Percentiles rank a stretch among this genome's conserved stretches.
Evolutionary conservation across 352 stramenopile genomes (phyloP).

Genomic region (Lagenidium sp.): DNA sequence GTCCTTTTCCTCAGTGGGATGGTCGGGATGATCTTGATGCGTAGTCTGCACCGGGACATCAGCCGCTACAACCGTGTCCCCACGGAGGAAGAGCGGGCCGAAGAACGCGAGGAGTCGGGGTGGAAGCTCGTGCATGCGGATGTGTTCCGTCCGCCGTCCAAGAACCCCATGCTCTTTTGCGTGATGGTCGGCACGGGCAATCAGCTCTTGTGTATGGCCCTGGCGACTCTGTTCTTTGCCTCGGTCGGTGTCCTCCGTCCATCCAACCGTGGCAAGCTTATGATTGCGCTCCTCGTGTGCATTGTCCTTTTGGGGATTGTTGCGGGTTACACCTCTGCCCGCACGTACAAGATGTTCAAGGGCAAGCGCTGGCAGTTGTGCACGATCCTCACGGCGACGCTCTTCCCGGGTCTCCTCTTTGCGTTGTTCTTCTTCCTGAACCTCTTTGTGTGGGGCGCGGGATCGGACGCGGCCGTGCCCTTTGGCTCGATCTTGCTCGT

Average conservation of each 20-base stretch:
- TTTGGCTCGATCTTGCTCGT: conserved; percentile 97
- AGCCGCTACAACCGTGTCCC: conserved; percentile 95
- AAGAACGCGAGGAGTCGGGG: conserved; percentile 97
- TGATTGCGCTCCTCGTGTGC: conserved; percentile 96
- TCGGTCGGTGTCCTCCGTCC: conserved; percentile 94
- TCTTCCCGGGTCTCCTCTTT: conserved; percentile 98
- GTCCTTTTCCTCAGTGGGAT: conserved; percentile 98
- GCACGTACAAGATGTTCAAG: conserved; percentile 99
- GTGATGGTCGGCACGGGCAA: conserved; percentile 97
- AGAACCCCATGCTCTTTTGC: conserved; percentile 94
- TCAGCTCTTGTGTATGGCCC: conserved; percentile 94
- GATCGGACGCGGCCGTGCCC: conserved; percentile 91
- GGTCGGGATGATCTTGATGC: conserved; percentile 99
- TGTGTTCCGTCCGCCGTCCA: conserved; percentile 96
- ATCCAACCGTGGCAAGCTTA: conserved; percentile 95
- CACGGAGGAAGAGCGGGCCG: conserved; percentile 94
- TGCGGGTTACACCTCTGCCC: conserved; percentile 93
- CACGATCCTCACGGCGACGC: conserved; percentile 92
- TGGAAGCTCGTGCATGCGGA: conserved; percentile 99
- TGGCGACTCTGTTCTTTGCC: conserved; percentile 97
- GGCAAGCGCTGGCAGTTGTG: conserved; percentile 98
- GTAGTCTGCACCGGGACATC: conserved; percentile 97
- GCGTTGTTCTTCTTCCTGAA: conserved; percentile 97
- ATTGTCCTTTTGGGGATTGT: conserved; percentile 97
- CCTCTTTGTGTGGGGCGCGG: conserved; percentile 91